Evolutionary conservation across 352 stramenopile species (phyloP), one percentile per base, ranked within the genome.

Genomic region (Pythium rhizo-oryzae): DNA sequence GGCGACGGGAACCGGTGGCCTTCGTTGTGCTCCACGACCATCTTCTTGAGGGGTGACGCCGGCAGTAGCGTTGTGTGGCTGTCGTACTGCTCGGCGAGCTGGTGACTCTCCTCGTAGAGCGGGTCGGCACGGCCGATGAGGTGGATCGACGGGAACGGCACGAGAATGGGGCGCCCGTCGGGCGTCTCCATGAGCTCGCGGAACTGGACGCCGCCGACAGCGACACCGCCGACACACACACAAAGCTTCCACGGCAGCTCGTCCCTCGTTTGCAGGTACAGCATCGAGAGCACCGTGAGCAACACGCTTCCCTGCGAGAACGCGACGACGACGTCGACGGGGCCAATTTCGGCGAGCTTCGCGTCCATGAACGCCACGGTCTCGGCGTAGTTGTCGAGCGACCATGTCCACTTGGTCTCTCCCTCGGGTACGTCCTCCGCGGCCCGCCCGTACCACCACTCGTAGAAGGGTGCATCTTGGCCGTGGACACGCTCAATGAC

Each of bases 281-380:
- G 64, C 62, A 72, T 73, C 51, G 70, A 73, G 11, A 82, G 72
- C 43, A 78, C 57, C 1, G 75, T 81, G 39, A 79, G 60, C 62
- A 90, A 73, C n/a, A 75, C 72, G 12, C 76, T 72, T 39, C 82
- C 82, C 44, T 90, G 82, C 1, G 80, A 90, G 59, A 90, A 90
- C 1, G 70, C 79, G 13, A 86, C 60, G n/a, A 82, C 72, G 37
- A 85, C 75, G 55, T 90, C 81, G 30, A 84, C 77, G 8, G 78
- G 79, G 0, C 81, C 79, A 15, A 78, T 56, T 41, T 66, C 46
- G 8, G 60, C 39, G 18, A 90, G 62, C 59, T 84, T 64, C 7
- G 62, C 43, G 19, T 82, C 60, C 61, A 86, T 74, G 60, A 84
- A 84, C 47, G 78, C 69, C 18, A 87, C 15, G 12, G 76, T 70